Evolutionary conservation across 768 basidiomycete genomes (phyloP).

Genomic region (Filobasidium wieringae): DNA sequence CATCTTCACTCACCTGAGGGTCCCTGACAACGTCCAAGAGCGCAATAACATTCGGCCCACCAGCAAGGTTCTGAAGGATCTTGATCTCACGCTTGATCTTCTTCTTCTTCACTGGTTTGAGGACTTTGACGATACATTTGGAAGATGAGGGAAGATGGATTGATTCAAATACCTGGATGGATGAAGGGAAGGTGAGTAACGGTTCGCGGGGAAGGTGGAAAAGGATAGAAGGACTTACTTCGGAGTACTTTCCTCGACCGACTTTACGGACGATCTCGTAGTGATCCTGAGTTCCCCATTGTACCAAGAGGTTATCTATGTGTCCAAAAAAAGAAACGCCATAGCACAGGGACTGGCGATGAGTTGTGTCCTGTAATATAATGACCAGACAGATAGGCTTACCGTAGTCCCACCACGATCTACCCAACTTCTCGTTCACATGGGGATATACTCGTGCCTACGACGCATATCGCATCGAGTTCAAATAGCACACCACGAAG

Average conservation of each 20-base stretch:
- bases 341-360: background rate
- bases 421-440: conserved; percentile 74
- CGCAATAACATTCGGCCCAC: conserved; percentile 87
- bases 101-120: conserved; percentile 99
- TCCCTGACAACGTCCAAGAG: conserved; percentile 92
- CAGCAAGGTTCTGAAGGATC: conserved; percentile 89
- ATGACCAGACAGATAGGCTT: conserved; percentile 20
- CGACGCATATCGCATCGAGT: background rate
- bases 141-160: conserved; percentile 49
- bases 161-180: conserved; percentile 58
- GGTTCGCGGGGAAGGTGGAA: background rate
- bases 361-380: background rate
- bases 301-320: conserved; percentile 79
- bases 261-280: conserved; percentile 97
- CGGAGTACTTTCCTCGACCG: conserved; percentile 87
- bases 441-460: conserved; percentile 55
- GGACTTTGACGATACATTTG: conserved; percentile 97
- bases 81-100: conserved; percentile 99
- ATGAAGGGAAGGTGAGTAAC: background rate
- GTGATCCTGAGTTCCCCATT: conserved; percentile 94
- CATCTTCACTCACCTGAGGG: conserved; percentile 42
- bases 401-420: conserved; percentile 96
- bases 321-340: background rate
- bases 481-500: background rate
- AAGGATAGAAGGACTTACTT: conserved; percentile 45